These are phyloP conservation scores for Megacollybia marginata DNA, from an alignment of 768 basidiomycete genomes.

Conservation along the genomic window DNA sequence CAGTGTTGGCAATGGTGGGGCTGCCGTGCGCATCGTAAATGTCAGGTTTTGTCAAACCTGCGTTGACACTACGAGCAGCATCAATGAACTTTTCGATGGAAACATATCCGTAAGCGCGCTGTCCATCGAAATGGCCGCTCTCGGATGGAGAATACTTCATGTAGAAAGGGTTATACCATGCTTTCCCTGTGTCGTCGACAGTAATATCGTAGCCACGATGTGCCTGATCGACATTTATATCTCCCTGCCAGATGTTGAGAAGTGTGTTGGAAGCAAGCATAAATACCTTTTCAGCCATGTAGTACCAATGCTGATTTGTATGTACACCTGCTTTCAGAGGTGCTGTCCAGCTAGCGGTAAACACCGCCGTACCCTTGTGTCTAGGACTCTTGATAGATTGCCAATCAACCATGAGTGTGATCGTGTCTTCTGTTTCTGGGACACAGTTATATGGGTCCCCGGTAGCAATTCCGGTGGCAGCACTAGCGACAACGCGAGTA, in stretches of 20 bases:
- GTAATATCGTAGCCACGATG: conserved; percentile 91
- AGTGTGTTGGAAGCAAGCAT: conserved; percentile 1
- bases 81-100: conserved; percentile 92
- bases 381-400: conserved; percentile 66
- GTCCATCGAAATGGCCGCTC: conserved; percentile 90
- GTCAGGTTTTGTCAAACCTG: conserved; percentile 51
- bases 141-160: conserved; percentile 95
- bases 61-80: conserved; percentile 73
- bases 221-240: conserved; percentile 88
- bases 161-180: conserved; percentile 88
- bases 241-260: conserved; percentile 48
- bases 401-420: conserved; percentile 94
- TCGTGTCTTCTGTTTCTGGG: conserved; percentile 86
- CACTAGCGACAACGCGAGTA: conserved; percentile 85
- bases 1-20: conserved; percentile 86
- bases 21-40: conserved; percentile 77
- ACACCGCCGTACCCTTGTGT: conserved; percentile 82
- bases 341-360: conserved; percentile 93
- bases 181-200: conserved; percentile 76
- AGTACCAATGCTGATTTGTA: conserved; percentile 89
- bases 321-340: conserved; percentile 87
- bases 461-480: conserved; percentile 86
- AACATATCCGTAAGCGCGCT: conserved; percentile 86
- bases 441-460: conserved; percentile 84
- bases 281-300: conserved; percentile 85